phyloP scores from a whole-genome alignment of 1,284 basidiomycete genomes.

The Ceratobasidium sp. region DNA sequence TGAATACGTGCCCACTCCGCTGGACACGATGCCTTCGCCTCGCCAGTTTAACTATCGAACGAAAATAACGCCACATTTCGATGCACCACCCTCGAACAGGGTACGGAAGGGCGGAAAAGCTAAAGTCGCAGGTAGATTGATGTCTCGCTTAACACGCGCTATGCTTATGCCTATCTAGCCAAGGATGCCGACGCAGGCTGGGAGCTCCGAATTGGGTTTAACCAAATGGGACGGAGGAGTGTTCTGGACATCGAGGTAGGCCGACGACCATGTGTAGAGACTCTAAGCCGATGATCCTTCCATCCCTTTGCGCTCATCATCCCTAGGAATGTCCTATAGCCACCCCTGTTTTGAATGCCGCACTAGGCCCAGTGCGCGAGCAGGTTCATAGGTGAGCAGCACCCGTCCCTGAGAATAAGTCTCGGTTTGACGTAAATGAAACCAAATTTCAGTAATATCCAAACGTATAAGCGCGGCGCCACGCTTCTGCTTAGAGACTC shows the following conservation, averaged over 20 bases:
- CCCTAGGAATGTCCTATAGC: slow-evolving; percentile 90
- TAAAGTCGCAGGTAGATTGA: slow-evolving; percentile 40
- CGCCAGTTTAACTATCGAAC: slow-evolving; percentile 92
- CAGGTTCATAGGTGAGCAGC: slow-evolving; percentile 70
- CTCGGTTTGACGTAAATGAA: slow-evolving; percentile 22
- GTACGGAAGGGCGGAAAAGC: slow-evolving; percentile 53
- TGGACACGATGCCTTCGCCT: slow-evolving; percentile 83
- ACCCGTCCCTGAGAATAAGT: background rate
- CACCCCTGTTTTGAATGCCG: slow-evolving; percentile 78
- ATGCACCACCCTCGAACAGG: slow-evolving; percentile 67
- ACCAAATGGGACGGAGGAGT: slow-evolving; percentile 74
- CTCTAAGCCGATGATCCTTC: slow-evolving; percentile 12
- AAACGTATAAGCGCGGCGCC: slow-evolving; percentile 85
- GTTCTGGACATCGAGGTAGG: slow-evolving; percentile 93
- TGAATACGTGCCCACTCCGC: slow-evolving; percentile 68
- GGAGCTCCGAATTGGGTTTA: slow-evolving; percentile 90
- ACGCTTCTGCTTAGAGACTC: slow-evolving; percentile 93
- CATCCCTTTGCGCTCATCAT: slow-evolving; percentile 11
- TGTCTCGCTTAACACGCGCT: slow-evolving; percentile 44
- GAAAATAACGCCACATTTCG: slow-evolving; percentile 97
- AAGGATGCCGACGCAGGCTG: slow-evolving; percentile 44
- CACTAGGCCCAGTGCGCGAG: slow-evolving; percentile 67
- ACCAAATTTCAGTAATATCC: slow-evolving; percentile 66
- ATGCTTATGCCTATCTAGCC: slow-evolving; percentile 47
- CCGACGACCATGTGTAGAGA: slow-evolving; percentile 34